Evolutionary conservation across 192 early-diverging fungal species (phyloP), one percentile per base, ranked within the genome.

Genomic region (Rhizoclosmatium sp.): DNA sequence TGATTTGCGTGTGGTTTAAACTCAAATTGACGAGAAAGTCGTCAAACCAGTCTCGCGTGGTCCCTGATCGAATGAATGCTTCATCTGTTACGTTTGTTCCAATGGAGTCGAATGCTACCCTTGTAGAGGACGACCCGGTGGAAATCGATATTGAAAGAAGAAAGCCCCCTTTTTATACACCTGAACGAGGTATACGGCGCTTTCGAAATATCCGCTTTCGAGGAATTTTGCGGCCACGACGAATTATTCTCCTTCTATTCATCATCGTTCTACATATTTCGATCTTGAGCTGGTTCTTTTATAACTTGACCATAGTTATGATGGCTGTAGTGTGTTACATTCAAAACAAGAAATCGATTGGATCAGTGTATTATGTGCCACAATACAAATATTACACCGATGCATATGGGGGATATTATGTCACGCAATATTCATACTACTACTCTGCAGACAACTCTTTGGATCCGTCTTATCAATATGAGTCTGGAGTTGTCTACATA

Each of bases 271-370:
- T 76, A 3, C 75, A 76, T 51, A 23, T 39, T 56, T 31, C 31
- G 1, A 49, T 76, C n/a, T 7, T 76, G 45, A 48, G 39, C 41
- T 76, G 75, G 75, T 76, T 76, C 47, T 54, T 76, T 2, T 76
- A 76, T 64, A 76, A 65, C 64, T 4, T 76, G 7, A 23, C 44
- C 19, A 48, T 54, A 3, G 7, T 76, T 23, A 19, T 65, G 5
- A 49, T 76, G 16, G 42, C 64, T 23, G 19, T 76, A 9, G 19
- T 45, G 23, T 76, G 75, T 41, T 76, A 67, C 19, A 7, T 4
- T 39, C 56, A 75, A 47, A 75, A 75, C 60, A 39, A 10, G 40
- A 5, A 49, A 39, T 47, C 12, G 14, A 54, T 31, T 16, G 69
- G 69, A 31, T 7, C 3, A 56, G 21, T 58, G 12, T 14, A 47